A percentile compares a stretch with the other conserved stretches of the same genome.
These are phyloP conservation scores for Porphyrellus cyaneotinctus DNA, from an alignment of 768 basidiomycete genomes.

Conservation along the genomic window DNA sequence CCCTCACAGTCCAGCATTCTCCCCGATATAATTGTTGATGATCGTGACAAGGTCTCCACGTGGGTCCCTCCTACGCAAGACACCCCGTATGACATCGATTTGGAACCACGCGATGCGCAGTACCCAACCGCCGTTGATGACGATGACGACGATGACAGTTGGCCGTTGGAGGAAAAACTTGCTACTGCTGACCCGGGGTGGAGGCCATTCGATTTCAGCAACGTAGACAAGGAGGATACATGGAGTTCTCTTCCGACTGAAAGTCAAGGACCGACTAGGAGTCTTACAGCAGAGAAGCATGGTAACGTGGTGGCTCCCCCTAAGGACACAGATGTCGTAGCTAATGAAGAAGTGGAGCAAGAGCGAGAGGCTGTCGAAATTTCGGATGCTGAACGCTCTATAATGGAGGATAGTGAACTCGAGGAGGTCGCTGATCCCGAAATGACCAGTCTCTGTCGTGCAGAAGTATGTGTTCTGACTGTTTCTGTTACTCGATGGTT, in stretches of 20 bases:
- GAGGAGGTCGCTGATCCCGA: conserved; percentile 40
- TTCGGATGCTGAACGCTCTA: conserved; percentile 33
- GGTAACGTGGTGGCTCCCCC: not conserved
- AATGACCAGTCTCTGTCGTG: conserved; percentile 36
- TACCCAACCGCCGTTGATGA: conserved; percentile 29
- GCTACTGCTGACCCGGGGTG: conserved; percentile 51
- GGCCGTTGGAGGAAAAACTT: conserved; percentile 68
- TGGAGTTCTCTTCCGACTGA: conserved; percentile 70
- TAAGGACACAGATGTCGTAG: conserved; percentile 11
- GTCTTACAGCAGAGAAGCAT: conserved; percentile 13
- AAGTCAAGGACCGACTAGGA: conserved; percentile 40
- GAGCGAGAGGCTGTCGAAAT: conserved; percentile 28
- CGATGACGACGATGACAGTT: conserved; percentile 65
- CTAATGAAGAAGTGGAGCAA: conserved; percentile 8
- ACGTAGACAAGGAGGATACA: conserved; percentile 64
- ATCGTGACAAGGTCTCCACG: conserved; percentile 38
- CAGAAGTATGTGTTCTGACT: conserved; percentile 37
- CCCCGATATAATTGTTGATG: conserved; percentile 51
- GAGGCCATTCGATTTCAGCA: conserved; percentile 52
- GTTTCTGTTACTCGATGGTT: conserved; percentile 4
- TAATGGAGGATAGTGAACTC: conserved; percentile 30
- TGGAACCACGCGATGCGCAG: conserved; percentile 29
- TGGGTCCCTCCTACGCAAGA: conserved; percentile 65
- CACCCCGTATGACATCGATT: conserved; percentile 44
- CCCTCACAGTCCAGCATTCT: conserved; percentile 50